These are phyloP conservation scores for Didymella keratinophila DNA, from an alignment of 2,329 filamentous ascomycete species.

Conservation along the genomic window DNA sequence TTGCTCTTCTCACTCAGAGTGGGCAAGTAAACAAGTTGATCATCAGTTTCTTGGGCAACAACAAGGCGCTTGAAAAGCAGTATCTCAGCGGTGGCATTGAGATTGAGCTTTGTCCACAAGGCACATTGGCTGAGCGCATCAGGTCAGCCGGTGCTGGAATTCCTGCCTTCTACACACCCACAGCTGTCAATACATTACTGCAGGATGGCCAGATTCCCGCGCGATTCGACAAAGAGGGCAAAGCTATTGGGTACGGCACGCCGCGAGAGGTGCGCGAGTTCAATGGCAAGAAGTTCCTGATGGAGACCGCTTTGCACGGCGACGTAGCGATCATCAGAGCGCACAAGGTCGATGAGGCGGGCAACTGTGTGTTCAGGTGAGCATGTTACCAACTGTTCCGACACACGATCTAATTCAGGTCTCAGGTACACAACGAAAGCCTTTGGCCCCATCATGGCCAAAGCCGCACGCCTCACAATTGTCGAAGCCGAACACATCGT, in stretches of 20 bases:
- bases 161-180: constrained; percentile 81
- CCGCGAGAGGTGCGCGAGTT: constrained; percentile 76
- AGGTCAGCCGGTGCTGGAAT: constrained; percentile 78
- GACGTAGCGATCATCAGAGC: constrained; percentile 80
- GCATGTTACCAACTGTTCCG: not conserved
- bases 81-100: constrained; percentile 76
- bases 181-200: constrained; percentile 69
- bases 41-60: constrained; percentile 79
- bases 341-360: constrained; percentile 77
- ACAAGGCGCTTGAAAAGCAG: constrained; percentile 77
- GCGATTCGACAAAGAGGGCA: constrained; percentile 65
- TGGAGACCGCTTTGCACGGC: constrained; percentile 78
- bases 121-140: constrained; percentile 75
- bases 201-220: constrained; percentile 73
- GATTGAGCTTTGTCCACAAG: constrained; percentile 79
- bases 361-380: constrained; percentile 74
- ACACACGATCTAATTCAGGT: constrained; percentile 4
- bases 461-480: constrained; percentile 88
- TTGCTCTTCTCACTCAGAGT: constrained; percentile 72
- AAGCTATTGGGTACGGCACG: constrained; percentile 68
- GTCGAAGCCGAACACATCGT: constrained; percentile 96
- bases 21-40: constrained; percentile 77
- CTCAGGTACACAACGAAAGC: constrained; percentile 49
- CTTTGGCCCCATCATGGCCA: constrained; percentile 70
- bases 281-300: constrained; percentile 73